Evolutionary conservation across 192 early-diverging fungal species (phyloP).

Genomic region (Pilaira anomala): DNA sequence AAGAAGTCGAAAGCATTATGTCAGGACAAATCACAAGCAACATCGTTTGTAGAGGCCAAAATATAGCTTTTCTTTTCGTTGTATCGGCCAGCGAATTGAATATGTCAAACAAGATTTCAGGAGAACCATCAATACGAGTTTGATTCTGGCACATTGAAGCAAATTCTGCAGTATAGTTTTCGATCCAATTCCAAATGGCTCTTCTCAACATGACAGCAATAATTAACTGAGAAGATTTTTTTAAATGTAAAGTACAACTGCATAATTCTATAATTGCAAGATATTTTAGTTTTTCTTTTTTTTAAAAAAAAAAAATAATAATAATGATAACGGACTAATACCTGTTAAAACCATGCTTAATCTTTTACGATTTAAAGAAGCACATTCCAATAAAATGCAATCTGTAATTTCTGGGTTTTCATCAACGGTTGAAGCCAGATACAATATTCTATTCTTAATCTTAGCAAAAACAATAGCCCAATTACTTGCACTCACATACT

Average conservation of each 20-base stretch:
- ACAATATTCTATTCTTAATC: conserved; percentile 59
- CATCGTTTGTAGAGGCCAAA: conserved; percentile 86
- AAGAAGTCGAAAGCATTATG: conserved; percentile 56
- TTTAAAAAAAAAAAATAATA: background rate
- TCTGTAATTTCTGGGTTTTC: conserved; percentile 70
- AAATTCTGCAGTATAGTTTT: conserved; percentile 77
- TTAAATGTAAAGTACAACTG: conserved; percentile 49
- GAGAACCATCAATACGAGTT: conserved; percentile 57
- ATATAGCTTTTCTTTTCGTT: conserved; percentile 58
- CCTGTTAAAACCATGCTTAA: conserved; percentile 50
- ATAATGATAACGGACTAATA: conserved; percentile 22
- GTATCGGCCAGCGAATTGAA: conserved; percentile 57
- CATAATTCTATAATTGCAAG: conserved; percentile 38
- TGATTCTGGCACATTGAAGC: conserved; percentile 59
- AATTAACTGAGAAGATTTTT: conserved; percentile 64
- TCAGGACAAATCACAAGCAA: conserved; percentile 88
- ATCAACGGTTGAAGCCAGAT: conserved; percentile 56
- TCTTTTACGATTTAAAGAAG: conserved; percentile 41
- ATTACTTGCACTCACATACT: conserved; percentile 83
- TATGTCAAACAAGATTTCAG: conserved; percentile 74
- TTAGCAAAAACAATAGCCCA: conserved; percentile 78
- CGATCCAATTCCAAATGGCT: conserved; percentile 91
- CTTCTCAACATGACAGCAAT: conserved; percentile 71
- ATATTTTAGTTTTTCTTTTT: background rate
- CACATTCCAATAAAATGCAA: conserved; percentile 60